Evolutionary conservation across 2,329 filamentous ascomycete species (phyloP), one percentile per base, ranked within the genome.

Genomic region (Fusarium robinianum): DNA sequence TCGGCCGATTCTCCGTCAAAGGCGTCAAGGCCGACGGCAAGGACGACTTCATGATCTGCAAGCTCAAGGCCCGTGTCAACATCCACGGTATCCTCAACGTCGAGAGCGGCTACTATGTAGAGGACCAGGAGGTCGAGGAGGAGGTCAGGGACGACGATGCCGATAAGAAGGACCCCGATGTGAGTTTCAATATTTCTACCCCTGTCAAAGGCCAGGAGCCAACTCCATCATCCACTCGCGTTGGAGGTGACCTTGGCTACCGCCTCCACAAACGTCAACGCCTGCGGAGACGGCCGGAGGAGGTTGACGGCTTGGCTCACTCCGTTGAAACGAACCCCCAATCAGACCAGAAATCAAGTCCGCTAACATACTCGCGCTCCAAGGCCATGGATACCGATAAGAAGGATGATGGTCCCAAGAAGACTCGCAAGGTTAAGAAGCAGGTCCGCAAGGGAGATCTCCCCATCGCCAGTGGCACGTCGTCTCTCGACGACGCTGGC

Each of bases 11-110:
- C 77, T 96, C 91, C 27, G 90, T 99, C 69, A 99, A 99, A 82
- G 88, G 88, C 31, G 92, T 99, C 66, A 91, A 96, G 80, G 87
- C 90, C 26, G 90, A 95, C 66, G 81, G 85, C 57, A 91, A 94
- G 68, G 89, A 95, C 49, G 94, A 97, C 68, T 99, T 97, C 72
- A 97, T 99, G 92, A 95, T 97, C 65, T 99, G 94, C 86, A 99
- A 99, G 78, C 85, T 99, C 52, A 97, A 97, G 82, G 92, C 94
- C 33, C 85, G 94, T 54, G 82, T 99, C 43, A 99, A 99, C 75
- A 82, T 97, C 55, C 91, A 97, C 75, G 94, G 94, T 70, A 83
- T 99, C 47, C 78, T 99, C 57, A 97, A 97, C 67, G 87, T 99
- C 24, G 94, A 99, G 77, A 91, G 85, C 53, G 94, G 91, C 49